These are phyloP conservation scores for Nowakowskiella sp. DNA, from an alignment of 192 early-diverging fungal species.

Conservation along the genomic window DNA sequence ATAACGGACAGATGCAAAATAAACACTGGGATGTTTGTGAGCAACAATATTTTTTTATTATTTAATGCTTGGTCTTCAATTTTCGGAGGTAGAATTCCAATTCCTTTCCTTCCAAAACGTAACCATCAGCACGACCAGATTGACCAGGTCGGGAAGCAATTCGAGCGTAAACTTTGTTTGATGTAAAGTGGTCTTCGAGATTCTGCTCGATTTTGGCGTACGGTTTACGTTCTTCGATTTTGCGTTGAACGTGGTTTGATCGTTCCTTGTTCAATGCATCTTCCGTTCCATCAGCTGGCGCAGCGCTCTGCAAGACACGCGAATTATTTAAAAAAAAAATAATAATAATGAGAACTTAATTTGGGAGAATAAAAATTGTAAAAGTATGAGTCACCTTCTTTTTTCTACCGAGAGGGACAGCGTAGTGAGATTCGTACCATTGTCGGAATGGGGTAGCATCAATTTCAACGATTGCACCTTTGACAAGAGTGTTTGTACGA, in stretches of 20 bases:
- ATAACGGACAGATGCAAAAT: too few relatives aligned
- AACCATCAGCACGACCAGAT: conserved; percentile 94
- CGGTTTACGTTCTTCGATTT: conserved; percentile 77
- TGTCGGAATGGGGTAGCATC: conserved; percentile 99
- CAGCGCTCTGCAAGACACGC: background rate
- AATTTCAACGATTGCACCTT: conserved; percentile 91
- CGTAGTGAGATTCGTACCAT: conserved; percentile 99
- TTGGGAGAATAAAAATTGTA: background rate
- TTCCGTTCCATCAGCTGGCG: conserved; percentile 14
- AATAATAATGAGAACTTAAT: conserved; percentile 2
- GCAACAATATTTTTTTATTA: background rate
- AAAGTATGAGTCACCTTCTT: conserved; percentile 40
- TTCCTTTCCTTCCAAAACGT: conserved; percentile 99
- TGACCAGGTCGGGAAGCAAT: conserved; percentile 95
- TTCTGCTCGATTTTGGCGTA: conserved; percentile 75
- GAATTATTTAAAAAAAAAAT: conserved; percentile 16
- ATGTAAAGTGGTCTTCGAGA: conserved; percentile 89
- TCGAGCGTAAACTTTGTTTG: conserved; percentile 66
- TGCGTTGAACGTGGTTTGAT: conserved; percentile 85
- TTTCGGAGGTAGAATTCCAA: conserved; percentile 96
- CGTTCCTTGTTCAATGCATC: conserved; percentile 69
- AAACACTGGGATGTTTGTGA: too few relatives aligned
- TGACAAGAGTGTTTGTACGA: conserved; percentile 98
- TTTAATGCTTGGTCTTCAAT: conserved; percentile 62
- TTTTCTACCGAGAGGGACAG: conserved; percentile 77